These are phyloP conservation scores for Diaporthe amygdali DNA, from an alignment of 2,329 filamentous ascomycete species.

Conservation along the genomic window DNA sequence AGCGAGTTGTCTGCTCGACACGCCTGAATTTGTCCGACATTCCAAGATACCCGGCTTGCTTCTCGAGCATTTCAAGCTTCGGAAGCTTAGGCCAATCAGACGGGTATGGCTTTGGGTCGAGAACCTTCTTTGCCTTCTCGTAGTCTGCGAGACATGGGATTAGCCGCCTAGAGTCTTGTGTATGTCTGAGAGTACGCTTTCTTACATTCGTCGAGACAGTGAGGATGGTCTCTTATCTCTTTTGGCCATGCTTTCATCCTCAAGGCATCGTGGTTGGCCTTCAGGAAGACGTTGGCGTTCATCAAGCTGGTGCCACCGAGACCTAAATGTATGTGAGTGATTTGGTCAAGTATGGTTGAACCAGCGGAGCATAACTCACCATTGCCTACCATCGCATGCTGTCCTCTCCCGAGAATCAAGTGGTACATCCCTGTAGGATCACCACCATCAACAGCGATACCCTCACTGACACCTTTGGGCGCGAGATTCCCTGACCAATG, in stretches of 20 bases:
- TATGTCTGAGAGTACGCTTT: background rate
- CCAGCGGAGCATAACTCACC: conserved; percentile 41
- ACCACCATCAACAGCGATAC: conserved; percentile 50
- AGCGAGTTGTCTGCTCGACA: conserved; percentile 67
- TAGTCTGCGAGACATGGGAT: conserved; percentile 52
- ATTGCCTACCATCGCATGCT: conserved; percentile 66
- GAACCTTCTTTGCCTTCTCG: conserved; percentile 55
- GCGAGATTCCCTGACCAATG: conserved; percentile 61
- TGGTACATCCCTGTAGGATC: conserved; percentile 68
- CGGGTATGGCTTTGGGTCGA: conserved; percentile 65
- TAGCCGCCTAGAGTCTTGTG: background rate
- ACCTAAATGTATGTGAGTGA: conserved; percentile 38
- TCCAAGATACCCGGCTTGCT: conserved; percentile 59
- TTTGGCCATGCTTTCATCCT: conserved; percentile 61
- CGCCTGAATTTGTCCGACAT: conserved; percentile 58
- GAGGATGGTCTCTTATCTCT: conserved; percentile 53
- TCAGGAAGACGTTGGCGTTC: conserved; percentile 71
- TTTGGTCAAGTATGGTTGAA: too few relatives aligned
- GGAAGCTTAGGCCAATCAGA: conserved; percentile 59
- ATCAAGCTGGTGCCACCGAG: conserved; percentile 70
- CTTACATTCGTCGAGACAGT: conserved; percentile 55
- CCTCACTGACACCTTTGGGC: conserved; percentile 43
- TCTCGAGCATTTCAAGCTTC: conserved; percentile 63
- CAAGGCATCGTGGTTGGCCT: conserved; percentile 61
- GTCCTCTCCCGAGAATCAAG: conserved; percentile 65